These are phyloP conservation scores for Suillus brevipes DNA, from an alignment of 768 basidiomycete species.

Conservation along the genomic window DNA sequence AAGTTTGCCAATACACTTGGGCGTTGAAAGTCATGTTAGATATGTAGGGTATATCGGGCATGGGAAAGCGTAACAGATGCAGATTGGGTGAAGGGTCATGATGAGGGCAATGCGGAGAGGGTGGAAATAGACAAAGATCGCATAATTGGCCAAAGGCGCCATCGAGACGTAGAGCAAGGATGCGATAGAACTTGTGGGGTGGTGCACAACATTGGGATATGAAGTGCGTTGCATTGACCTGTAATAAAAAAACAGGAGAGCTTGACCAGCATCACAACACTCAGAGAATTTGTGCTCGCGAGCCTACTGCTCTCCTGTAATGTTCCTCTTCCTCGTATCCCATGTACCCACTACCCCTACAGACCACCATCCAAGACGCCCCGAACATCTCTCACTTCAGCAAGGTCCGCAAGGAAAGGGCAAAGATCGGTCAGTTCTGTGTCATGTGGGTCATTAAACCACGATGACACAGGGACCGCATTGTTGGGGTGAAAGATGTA, in stretches of 20 bases:
- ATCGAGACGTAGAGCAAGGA: slow-evolving; percentile 15
- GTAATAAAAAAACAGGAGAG: slow-evolving; percentile 28
- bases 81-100: slow-evolving; percentile 31
- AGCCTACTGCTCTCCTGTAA: slow-evolving; percentile 18
- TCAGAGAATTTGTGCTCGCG: slow-evolving; percentile 23
- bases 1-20: slow-evolving; percentile 5
- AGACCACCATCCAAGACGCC: slow-evolving; percentile 87
- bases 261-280: slow-evolving; percentile 31
- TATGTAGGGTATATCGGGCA: slow-evolving; percentile 6
- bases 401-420: slow-evolving; percentile 90
- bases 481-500: slow-evolving; percentile 99
- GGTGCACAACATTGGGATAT: slow-evolving; percentile 8
- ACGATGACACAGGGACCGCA: slow-evolving; percentile 97
- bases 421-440: slow-evolving; percentile 95
- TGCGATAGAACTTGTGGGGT: slow-evolving; percentile 1
- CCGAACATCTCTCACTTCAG: slow-evolving; percentile 83
- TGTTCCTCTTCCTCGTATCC: slow-evolving; percentile 9
- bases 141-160: slow-evolving; percentile 8
- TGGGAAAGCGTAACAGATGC: slow-evolving; percentile 32
- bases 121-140: slow-evolving; percentile 5
- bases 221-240: slow-evolving; percentile 31
- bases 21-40: slow-evolving; percentile 4
- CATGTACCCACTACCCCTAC: slow-evolving; percentile 37
- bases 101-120: slow-evolving; percentile 16
- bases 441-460: slow-evolving; percentile 99